These are phyloP conservation scores for Cercospora sesami DNA, from an alignment of 2,329 filamentous ascomycete species.

Conservation along the genomic window DNA sequence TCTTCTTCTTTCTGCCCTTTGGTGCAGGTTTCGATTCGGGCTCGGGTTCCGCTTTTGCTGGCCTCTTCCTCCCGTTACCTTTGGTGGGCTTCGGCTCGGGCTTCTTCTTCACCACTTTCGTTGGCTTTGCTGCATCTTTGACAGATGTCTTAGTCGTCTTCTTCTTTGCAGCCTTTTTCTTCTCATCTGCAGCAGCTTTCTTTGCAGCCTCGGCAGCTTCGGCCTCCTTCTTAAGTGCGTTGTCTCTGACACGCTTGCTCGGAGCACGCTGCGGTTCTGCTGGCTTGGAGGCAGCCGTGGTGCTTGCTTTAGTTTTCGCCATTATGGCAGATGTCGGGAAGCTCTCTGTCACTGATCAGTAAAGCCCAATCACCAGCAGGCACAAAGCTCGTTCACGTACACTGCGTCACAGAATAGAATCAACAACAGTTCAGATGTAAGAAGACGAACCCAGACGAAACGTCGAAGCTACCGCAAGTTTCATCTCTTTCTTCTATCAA, in stretches of 20 bases:
- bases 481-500: not conserved
- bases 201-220: not conserved
- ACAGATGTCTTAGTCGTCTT: not conserved
- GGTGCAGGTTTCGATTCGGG: not conserved
- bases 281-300: not conserved
- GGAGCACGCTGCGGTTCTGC: not conserved
- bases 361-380: not conserved
- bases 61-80: not conserved
- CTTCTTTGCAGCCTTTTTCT: not conserved
- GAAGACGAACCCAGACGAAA: not conserved
- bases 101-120: not conserved
- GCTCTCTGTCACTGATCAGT: too few relatives aligned
- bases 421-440: not conserved
- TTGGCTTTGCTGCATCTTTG: not conserved
- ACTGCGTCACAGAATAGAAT: not conserved
- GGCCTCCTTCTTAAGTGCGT: not conserved
- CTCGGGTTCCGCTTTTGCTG: not conserved
- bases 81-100: not conserved
- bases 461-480: not conserved
- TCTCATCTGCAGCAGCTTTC: not conserved
- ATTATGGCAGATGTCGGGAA: not conserved
- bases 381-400: not conserved
- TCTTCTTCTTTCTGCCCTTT: not conserved
- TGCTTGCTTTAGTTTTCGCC: not conserved
- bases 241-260: constrained; percentile 8